Evolutionary conservation across 2,329 filamentous ascomycete species (phyloP).

Genomic region (Clarireedia sp.): DNA sequence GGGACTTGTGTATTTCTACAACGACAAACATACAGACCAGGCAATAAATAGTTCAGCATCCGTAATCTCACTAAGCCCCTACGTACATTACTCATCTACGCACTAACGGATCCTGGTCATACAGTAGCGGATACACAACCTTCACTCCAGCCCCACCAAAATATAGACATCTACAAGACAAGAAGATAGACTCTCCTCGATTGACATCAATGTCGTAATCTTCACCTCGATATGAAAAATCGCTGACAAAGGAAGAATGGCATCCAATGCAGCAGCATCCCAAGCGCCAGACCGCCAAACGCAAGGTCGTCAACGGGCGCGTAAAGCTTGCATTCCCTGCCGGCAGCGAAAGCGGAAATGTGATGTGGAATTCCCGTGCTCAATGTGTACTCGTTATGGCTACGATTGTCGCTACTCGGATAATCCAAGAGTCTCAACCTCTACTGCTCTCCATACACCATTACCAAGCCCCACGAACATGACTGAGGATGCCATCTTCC

Average conservation of each 20-base stretch:
- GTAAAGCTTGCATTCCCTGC: slow-evolving; percentile 22
- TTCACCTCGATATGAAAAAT: background rate
- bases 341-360: slow-evolving; percentile 24
- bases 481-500: background rate
- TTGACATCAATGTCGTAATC: too few species aligned
- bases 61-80: background rate
- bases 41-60: too few species aligned
- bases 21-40: too few species aligned
- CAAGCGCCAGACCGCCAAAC: slow-evolving; percentile 8
- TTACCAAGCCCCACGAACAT: background rate
- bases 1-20: too few species aligned
- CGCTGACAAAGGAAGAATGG: background rate
- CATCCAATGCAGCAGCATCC: slow-evolving; percentile 6
- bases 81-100: background rate
- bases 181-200: too few species aligned
- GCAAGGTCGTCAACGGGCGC: slow-evolving; percentile 14
- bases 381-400: slow-evolving; percentile 20
- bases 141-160: background rate
- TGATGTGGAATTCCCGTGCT: slow-evolving; percentile 20
- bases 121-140: background rate
- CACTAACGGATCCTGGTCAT: background rate
- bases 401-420: slow-evolving; percentile 21
- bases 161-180: background rate
- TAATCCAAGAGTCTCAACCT: background rate
- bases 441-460: background rate